Base-by-base conservation (phyloP, 2,329 filamentous ascomycete species). In the Hymenoscyphus linearis region DNA sequence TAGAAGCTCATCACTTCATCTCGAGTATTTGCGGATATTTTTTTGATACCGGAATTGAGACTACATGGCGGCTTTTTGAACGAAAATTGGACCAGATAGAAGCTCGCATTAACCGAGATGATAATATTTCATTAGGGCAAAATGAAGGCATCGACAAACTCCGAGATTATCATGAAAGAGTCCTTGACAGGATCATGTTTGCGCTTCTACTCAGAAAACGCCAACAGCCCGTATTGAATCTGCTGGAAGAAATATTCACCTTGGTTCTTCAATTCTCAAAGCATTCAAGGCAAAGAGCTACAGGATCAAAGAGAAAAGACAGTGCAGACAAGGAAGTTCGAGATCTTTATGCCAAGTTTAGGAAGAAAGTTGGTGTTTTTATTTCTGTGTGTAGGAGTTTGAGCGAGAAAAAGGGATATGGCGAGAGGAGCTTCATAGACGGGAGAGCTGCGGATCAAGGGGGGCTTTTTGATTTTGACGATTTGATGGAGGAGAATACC, bases 1-100 rank as follows among this genome's bases (percentile, higher is more conserved):
- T 88, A 40, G 90, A 96, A 71, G 87, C 91, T 0, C 86, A 90
- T 58, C 88, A 95, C 72, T 93, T 98, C 66, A 80, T 96, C 26
- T 81, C 84, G 0, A 84, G 84, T 10, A 74, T 97, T 0, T 83
- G 86, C 44, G 83, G 86, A 1, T 95, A 97, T 70, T 89, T 93
- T 68, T 88, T 96, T 65, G 90, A 93, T 61, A 83, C 85, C 0
- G 92, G 88, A 1, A 86, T 98, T 57, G 82, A 82, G 7, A 79
- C 82, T 16, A 85, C 87, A 0, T 98, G 93, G 93, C 77, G 76
- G 25, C 77, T 78, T 0, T 93, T 97, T 63, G 84, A 89, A 55
- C 71, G 71, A 0, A 88, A 85, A 66, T 77, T 97, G 0, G 78
- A 85, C 27, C 78, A 77, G 9, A 79, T 95, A 14, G 83, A 93